Percentiles rank a stretch among this genome's conserved stretches.
These are phyloP conservation scores for Hyaloscypha finlandica DNA, from an alignment of 495 filamentous ascomycete species.

Conservation along the genomic window DNA sequence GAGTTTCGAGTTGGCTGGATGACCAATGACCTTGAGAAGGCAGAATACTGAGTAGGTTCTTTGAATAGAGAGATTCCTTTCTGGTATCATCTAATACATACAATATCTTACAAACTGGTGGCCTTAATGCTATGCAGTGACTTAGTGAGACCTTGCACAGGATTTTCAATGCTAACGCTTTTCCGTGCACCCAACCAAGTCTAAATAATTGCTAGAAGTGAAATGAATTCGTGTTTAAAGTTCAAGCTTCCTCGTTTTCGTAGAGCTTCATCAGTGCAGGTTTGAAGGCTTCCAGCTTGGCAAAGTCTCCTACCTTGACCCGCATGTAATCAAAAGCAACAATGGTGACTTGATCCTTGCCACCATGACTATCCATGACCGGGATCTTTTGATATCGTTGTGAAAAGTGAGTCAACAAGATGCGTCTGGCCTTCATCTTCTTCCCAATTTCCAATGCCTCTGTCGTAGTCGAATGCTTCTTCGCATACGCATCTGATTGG, in stretches of 20 bases:
- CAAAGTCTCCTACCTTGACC: conserved; percentile 78
- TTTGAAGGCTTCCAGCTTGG: conserved; percentile 69
- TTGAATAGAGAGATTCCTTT: conserved; percentile 5
- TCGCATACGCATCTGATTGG: conserved; percentile 72
- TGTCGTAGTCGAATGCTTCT: conserved; percentile 83
- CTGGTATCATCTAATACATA: conserved; percentile 9
- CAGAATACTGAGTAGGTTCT: not conserved
- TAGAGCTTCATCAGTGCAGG: conserved; percentile 73
- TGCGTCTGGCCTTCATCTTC: conserved; percentile 72
- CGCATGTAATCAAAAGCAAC: conserved; percentile 92
- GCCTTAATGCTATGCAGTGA: conserved; percentile 11
- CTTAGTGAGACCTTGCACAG: not conserved
- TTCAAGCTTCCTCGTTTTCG: conserved; percentile 40
- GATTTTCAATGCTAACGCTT: not conserved
- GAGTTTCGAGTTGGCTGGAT: not conserved
- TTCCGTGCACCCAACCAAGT: not conserved
- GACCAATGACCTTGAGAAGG: not conserved
- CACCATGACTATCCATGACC: conserved; percentile 43
- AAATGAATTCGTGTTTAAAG: not conserved
- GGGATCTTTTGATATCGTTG: conserved; percentile 93
- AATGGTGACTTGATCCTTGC: conserved; percentile 55
- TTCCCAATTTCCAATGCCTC: conserved; percentile 81
- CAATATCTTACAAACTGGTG: not conserved
- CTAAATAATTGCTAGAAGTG: not conserved
- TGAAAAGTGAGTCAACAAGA: conserved; percentile 90